Conservation (phyloP, 208 protist genomes). For the Tritrichomonas musculus region DNA sequence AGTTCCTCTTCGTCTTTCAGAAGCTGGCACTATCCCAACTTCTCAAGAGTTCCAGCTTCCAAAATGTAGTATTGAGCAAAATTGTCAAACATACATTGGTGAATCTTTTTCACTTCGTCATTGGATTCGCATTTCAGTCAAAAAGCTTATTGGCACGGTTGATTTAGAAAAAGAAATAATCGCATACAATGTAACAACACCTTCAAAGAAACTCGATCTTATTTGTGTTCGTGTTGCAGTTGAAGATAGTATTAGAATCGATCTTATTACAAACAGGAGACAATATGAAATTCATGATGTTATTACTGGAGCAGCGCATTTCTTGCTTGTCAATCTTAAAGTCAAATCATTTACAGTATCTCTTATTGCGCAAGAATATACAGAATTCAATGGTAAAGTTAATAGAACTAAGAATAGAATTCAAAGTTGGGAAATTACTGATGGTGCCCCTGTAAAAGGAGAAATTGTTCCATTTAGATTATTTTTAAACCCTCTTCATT, state of each 20-base stretch:
- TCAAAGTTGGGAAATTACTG: background rate
- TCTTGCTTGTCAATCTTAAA: background rate
- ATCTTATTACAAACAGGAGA: background rate
- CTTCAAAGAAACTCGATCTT: background rate
- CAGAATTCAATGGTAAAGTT: background rate
- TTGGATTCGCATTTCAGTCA: background rate
- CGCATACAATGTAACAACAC: background rate
- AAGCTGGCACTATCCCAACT: background rate
- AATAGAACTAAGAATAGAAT: background rate
- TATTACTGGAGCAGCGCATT: background rate
- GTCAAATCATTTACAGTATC: background rate
- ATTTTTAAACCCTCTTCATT: background rate
- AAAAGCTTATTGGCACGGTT: background rate
- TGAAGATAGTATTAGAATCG: background rate
- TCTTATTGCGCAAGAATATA: background rate
- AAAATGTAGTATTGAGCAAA: background rate
- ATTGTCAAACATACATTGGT: background rate
- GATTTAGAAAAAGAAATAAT: background rate
- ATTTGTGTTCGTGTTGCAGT: background rate
- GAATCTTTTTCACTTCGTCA: background rate
- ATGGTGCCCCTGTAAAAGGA: conserved; percentile 22
- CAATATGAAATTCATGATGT: background rate
- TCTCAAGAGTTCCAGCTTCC: background rate
- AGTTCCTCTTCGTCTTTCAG: background rate
- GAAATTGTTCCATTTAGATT: conserved; percentile 14